phyloP scores from a whole-genome alignment of 2,329 filamentous ascomycete species.

The Nigrograna mackinnonii region DNA sequence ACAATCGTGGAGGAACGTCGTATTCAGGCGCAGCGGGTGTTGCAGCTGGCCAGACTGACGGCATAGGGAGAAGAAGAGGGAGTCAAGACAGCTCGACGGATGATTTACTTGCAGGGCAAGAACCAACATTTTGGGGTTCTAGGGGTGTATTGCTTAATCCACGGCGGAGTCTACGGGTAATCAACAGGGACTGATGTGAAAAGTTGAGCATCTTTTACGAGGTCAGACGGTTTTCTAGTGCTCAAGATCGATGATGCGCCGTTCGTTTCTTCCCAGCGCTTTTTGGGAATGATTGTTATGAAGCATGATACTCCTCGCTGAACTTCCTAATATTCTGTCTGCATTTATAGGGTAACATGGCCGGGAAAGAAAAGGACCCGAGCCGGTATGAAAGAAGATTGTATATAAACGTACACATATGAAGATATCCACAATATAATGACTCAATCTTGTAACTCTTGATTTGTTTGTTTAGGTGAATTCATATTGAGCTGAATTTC shows the following conservation, averaged over 20 bases:
- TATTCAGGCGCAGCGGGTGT: slow-evolving; percentile 10
- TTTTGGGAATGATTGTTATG: neutral
- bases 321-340: too few relatives aligned
- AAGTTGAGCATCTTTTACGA: neutral
- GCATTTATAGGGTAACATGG: too few relatives aligned
- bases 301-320: neutral
- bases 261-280: neutral
- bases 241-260: neutral
- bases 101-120: slow-evolving; percentile 63
- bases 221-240: neutral
- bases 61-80: slow-evolving; percentile 40
- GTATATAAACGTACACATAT: neutral
- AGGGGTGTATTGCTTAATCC: slow-evolving; percentile 66
- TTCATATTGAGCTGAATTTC: neutral
- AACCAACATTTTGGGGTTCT: slow-evolving; percentile 71
- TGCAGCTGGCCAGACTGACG: slow-evolving; percentile 17
- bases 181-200: slow-evolving; percentile 58
- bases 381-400: neutral
- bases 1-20: slow-evolving; percentile 3
- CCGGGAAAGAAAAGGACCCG: neutral
- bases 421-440: neutral
- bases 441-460: neutral
- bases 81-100: slow-evolving; percentile 56
- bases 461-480: neutral
- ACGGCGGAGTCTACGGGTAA: slow-evolving; percentile 68